These are phyloP conservation scores for Irineochytrium annulatum DNA, from an alignment of 192 early-diverging fungal species.

Conservation along the genomic window DNA sequence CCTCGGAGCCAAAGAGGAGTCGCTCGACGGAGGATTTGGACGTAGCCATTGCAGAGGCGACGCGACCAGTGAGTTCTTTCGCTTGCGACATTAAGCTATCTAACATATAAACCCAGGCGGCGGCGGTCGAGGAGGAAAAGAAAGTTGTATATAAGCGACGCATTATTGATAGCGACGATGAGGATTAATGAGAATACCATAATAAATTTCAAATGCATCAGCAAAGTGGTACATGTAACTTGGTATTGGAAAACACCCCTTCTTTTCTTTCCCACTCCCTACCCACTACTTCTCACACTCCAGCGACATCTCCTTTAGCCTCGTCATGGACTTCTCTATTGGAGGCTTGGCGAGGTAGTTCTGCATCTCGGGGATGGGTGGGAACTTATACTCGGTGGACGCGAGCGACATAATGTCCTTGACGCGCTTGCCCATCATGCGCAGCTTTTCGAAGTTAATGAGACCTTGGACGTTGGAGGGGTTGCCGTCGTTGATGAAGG, in stretches of 20 bases:
- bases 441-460: conserved; percentile 62
- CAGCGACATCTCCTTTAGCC: conserved; percentile 52
- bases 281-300: conserved; percentile 37
- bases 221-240: too few species aligned
- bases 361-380: conserved; percentile 43
- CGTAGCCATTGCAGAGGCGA: neutral
- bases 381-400: conserved; percentile 39
- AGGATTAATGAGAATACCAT: conserved; percentile 20
- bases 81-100: too few species aligned
- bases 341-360: conserved; percentile 60
- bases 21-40: conserved; percentile 2
- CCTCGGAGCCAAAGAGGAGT: neutral
- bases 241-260: too few species aligned
- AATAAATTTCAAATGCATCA: neutral
- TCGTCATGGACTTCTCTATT: conserved; percentile 43
- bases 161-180: conserved; percentile 35
- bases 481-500: conserved; percentile 65
- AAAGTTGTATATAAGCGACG: conserved; percentile 21
- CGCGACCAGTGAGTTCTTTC: too few species aligned
- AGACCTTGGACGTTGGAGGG: conserved; percentile 46
- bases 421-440: conserved; percentile 59
- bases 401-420: conserved; percentile 46
- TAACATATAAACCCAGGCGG: too few species aligned
- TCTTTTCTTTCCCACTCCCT: too few species aligned
- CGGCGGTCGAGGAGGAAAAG: neutral